Evolutionary conservation across 257 asterid species (phyloP), one percentile per base, ranked within the genome.

Genomic region (Agastache rugosa): DNA sequence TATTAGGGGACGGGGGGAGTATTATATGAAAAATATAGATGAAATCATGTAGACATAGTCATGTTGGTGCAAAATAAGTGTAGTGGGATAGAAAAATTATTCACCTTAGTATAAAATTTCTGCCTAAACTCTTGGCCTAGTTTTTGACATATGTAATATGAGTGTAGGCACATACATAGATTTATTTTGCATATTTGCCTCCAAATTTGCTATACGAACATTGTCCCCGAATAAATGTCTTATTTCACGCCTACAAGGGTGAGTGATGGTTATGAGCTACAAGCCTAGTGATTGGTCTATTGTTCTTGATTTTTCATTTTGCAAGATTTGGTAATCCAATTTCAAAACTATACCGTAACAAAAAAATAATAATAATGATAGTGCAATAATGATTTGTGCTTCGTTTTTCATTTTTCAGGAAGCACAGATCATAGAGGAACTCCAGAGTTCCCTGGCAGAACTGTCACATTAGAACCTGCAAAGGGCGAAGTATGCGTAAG

Each of bases 351-450:
- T 6, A 1, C 25, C 27, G 2, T 51, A 7, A 9, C 0, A 19
- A 51, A 7, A 51, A 19, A 8, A 17, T 1, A 39, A 1, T 17
- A 17, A 2, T 1, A 39, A 1, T 17, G 8, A 2, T 17, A 19
- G 25, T 67, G 17, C 8, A 27, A 19, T 60, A 16, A 37, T 48
- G n/a, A 61, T 20, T 4, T 29, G 0, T 2, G 37, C 1, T 72
- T 63, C 60, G 41, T 27, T 76, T 65, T 54, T 63, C 6, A n/a
- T 11, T 79, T 58, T 72, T 37, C 63, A 91, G 98, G 99, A 65
- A 94, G 99, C 83, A 92, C 99, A 42, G 99, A 94, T 77, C 99
- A 94, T 77, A 90, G 99, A 80, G 98, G 99, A 6, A 94, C 99
- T 39, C 91, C 96, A 0, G 91, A 89, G 60, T 89, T 81, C 78